Percentiles rank a stretch among this genome's conserved stretches.
phyloP scores from a whole-genome alignment of 192 early-diverging fungal genomes.

The Backusella circina region DNA sequence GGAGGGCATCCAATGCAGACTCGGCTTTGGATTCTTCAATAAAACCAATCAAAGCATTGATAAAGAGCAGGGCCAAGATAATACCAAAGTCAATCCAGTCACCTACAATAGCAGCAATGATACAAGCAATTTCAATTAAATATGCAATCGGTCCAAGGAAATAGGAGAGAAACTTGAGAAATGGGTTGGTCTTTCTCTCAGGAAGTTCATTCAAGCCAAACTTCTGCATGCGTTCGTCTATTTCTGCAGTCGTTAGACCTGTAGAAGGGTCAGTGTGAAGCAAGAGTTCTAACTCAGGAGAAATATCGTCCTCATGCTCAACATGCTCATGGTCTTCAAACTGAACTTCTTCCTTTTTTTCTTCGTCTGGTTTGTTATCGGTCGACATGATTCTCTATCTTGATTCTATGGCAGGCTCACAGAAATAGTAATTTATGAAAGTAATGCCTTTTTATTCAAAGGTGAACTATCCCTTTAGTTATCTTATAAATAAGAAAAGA shows the following conservation, averaged over 20 bases:
- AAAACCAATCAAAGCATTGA: conserved; percentile 92
- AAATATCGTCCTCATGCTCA: conserved; percentile 69
- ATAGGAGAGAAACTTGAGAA: conserved; percentile 81
- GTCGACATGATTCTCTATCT: background rate
- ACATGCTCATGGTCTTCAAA: conserved; percentile 70
- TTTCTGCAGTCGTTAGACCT: conserved; percentile 71
- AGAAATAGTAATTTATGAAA: background rate
- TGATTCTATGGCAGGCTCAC: background rate
- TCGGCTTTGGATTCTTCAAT: conserved; percentile 93
- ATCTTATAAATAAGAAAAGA: background rate
- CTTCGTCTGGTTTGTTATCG: conserved; percentile 14
- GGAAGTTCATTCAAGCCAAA: conserved; percentile 82
- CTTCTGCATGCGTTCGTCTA: conserved; percentile 56
- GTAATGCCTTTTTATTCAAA: background rate
- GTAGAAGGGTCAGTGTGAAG: conserved; percentile 79
- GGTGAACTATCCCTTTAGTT: background rate
- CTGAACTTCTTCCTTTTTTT: conserved; percentile 51
- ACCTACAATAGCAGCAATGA: conserved; percentile 69
- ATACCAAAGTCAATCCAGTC: conserved; percentile 81
- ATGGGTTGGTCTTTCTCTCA: conserved; percentile 78
- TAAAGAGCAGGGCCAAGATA: conserved; percentile 73
- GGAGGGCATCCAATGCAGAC: conserved; percentile 89
- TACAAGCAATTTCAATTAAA: conserved; percentile 83
- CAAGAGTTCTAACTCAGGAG: conserved; percentile 73
- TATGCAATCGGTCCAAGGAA: conserved; percentile 81